phyloP scores from a whole-genome alignment of 1,284 basidiomycete genomes.

The Sparassis latifolia region DNA sequence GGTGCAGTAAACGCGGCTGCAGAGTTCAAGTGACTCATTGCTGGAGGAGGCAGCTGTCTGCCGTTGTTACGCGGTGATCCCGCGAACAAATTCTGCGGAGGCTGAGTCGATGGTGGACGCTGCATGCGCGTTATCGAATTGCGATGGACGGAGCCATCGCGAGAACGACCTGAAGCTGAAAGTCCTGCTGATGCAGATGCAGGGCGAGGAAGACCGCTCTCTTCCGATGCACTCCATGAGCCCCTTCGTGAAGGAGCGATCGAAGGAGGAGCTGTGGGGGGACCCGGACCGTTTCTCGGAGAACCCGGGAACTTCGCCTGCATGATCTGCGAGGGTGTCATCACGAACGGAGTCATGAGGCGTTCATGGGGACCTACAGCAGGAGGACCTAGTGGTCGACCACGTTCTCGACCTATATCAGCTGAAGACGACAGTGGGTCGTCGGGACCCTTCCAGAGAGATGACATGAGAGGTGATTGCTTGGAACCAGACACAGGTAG shows the following conservation, averaged over 20 bases:
- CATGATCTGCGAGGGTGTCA: constrained; percentile 39
- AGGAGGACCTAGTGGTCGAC: constrained; percentile 18
- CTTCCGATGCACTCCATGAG: constrained; percentile 25
- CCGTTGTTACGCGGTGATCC: constrained; percentile 14
- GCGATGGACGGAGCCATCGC: constrained; percentile 5
- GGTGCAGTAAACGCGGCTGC: constrained; percentile 8
- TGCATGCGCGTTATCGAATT: constrained; percentile 8
- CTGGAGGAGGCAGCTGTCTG: constrained; percentile 5
- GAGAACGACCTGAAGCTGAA: constrained; percentile 3
- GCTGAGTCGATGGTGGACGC: constrained; percentile 7
- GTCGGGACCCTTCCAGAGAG: constrained; percentile 18
- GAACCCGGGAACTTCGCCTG: constrained; percentile 20
- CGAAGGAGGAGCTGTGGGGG: constrained; percentile 17
- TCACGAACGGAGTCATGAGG: constrained; percentile 39
- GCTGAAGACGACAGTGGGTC: constrained; percentile 7
- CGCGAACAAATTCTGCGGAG: constrained; percentile 8
- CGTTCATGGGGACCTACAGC: constrained; percentile 33
- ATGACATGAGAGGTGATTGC: constrained; percentile 14
- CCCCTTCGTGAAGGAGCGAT: constrained; percentile 24
- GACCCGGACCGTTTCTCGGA: constrained; percentile 14
- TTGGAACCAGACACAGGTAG: constrained; percentile 29
- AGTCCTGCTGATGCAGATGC: constrained; percentile 13
- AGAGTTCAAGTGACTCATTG: constrained; percentile 4
- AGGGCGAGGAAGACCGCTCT: constrained; percentile 13
- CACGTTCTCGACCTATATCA: constrained; percentile 21